A percentile compares a stretch with the other conserved stretches of the same genome.
These are phyloP conservation scores for Ustilaginoidea virens DNA, from an alignment of 2,329 filamentous ascomycete genomes.

Conservation along the genomic window DNA sequence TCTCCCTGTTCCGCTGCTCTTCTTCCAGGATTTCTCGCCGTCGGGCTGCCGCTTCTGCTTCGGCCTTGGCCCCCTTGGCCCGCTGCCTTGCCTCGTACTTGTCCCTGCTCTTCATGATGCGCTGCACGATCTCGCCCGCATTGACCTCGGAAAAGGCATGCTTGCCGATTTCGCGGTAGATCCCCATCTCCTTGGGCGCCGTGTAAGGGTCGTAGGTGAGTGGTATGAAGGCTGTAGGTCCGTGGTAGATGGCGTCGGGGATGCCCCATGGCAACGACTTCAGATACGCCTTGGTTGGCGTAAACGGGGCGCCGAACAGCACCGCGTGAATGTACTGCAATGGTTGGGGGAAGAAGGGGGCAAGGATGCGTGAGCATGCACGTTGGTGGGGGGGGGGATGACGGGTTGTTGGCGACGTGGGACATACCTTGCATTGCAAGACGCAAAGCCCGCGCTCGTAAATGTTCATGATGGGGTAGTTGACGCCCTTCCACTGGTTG, in stretches of 20 bases:
- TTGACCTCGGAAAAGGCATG: slow-evolving; percentile 83
- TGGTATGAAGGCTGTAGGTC: slow-evolving; percentile 84
- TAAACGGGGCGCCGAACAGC: slow-evolving; percentile 81
- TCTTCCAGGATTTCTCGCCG: slow-evolving; percentile 47
- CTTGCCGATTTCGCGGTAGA: slow-evolving; percentile 63
- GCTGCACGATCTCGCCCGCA: slow-evolving; percentile 76
- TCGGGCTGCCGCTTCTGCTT: slow-evolving; percentile 52
- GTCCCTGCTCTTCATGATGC: slow-evolving; percentile 75
- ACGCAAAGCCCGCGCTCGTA: slow-evolving; percentile 93
- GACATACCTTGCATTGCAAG: slow-evolving; percentile 74
- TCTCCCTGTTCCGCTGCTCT: slow-evolving; percentile 35
- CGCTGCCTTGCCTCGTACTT: slow-evolving; percentile 86
- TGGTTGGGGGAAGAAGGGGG: too few relatives aligned
- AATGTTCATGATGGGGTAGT: slow-evolving; percentile 99
- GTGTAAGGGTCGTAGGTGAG: slow-evolving; percentile 67
- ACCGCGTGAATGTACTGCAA: slow-evolving; percentile 70
- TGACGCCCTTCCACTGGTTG: slow-evolving; percentile 91
- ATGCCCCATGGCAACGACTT: slow-evolving; percentile 55
- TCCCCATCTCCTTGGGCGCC: slow-evolving; percentile 64
- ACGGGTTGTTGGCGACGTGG: too few relatives aligned
- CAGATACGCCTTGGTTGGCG: slow-evolving; percentile 67
- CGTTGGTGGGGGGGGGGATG: too few relatives aligned
- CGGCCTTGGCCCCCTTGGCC: slow-evolving; percentile 75
- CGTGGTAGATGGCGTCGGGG: slow-evolving; percentile 80
- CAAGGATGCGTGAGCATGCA: too few relatives aligned